These are phyloP conservation scores for Chrysanthemum lavandulifolium DNA, from an alignment of 129 eudicot genomes.

Conservation along the genomic window DNA sequence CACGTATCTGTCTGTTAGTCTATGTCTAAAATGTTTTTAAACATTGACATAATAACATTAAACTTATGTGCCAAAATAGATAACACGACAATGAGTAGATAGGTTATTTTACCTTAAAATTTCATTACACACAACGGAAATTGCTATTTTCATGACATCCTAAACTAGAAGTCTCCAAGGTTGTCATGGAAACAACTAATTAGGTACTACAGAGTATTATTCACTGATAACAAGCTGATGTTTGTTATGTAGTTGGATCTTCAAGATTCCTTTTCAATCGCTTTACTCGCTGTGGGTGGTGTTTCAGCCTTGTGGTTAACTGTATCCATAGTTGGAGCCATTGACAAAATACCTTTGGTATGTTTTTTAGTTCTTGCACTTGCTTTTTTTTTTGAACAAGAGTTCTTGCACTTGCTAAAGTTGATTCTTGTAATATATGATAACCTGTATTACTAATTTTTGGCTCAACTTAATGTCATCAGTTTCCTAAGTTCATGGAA, in stretches of 20 bases:
- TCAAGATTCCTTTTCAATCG: conserved; percentile 49
- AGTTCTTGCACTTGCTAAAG: conserved; percentile 8
- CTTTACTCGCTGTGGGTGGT: conserved; percentile 58
- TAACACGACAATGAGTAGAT: too few relatives aligned
- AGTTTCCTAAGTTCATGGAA: conserved; percentile 87
- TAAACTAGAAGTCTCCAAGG: too few relatives aligned
- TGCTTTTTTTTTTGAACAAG: not conserved
- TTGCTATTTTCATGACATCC: too few relatives aligned
- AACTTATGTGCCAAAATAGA: too few relatives aligned
- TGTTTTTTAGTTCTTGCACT: conserved; percentile 18
- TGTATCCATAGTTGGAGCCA: conserved; percentile 64
- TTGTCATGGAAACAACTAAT: too few relatives aligned
- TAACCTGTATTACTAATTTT: conserved; percentile 15
- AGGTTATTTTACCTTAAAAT: too few relatives aligned
- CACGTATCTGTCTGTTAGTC: not conserved
- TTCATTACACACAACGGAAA: too few relatives aligned
- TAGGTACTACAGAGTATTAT: too few relatives aligned
- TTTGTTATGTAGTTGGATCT: conserved; percentile 51
- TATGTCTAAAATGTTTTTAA: not conserved
- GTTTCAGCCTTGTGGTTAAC: conserved; percentile 59
- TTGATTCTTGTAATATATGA: not conserved
- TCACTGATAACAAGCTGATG: conserved; percentile 1
- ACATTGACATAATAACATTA: not conserved
- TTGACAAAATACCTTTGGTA: conserved; percentile 81
- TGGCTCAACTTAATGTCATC: conserved; percentile 1